Conservation (phyloP, 106 monocot species). For the Alisma plantagoaquatica region DNA sequence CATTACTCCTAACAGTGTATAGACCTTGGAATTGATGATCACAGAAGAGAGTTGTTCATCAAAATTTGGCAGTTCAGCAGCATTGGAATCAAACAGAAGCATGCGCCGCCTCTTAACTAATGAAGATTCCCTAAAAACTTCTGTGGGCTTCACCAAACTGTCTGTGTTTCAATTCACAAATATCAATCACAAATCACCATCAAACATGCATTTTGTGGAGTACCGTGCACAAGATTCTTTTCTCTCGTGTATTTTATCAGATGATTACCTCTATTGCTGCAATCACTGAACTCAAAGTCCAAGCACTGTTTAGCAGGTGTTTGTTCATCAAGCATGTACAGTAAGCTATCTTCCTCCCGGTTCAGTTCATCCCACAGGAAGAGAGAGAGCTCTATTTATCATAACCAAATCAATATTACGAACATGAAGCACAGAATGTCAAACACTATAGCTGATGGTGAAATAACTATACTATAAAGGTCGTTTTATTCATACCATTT, state of each 20-base stretch:
- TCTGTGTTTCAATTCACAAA: constrained; percentile 45
- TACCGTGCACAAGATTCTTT: too few relatives aligned
- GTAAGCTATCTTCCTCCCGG: constrained; percentile 37
- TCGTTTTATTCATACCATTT: constrained; percentile 43
- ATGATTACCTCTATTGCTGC: constrained; percentile 26
- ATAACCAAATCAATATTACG: too few relatives aligned
- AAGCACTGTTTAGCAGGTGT: constrained; percentile 81
- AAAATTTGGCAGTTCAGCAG: constrained; percentile 18
- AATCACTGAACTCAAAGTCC: constrained; percentile 28
- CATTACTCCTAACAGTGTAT: too few relatives aligned
- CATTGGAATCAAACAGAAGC: constrained; percentile 59
- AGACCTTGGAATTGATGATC: constrained; percentile 38
- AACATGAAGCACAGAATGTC: too few relatives aligned
- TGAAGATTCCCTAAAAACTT: constrained; percentile 38
- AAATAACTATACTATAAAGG: too few relatives aligned
- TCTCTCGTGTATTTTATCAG: too few relatives aligned
- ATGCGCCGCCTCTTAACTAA: constrained; percentile 73
- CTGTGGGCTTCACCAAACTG: constrained; percentile 24
- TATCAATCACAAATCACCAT: too few relatives aligned
- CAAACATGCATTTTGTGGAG: too few relatives aligned
- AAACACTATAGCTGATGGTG: too few relatives aligned
- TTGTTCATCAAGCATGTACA: constrained; percentile 65
- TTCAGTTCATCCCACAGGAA: constrained; percentile 50
- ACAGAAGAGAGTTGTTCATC: constrained; percentile 20
- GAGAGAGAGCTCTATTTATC: constrained; percentile 25